Evolutionary conservation across 2,329 filamentous ascomycete genomes (phyloP).

Genomic region (Penicillium sp.): DNA sequence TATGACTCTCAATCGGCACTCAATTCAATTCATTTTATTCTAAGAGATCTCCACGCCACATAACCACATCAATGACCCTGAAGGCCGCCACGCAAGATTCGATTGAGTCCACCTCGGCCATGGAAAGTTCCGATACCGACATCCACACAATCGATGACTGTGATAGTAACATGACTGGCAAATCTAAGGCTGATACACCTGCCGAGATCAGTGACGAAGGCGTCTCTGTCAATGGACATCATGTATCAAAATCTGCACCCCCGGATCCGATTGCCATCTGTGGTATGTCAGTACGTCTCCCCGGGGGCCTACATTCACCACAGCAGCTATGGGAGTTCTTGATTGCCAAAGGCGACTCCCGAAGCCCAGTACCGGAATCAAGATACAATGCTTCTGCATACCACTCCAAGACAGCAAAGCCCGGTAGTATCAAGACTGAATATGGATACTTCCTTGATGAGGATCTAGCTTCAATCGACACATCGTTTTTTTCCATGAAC

Average conservation of each 20-base stretch:
- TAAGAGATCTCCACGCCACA: too few relatives aligned
- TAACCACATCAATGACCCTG: too few relatives aligned
- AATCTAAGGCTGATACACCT: not conserved
- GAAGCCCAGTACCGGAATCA: conserved; percentile 23
- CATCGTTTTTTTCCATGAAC: not conserved
- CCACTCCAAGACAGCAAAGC: conserved; percentile 18
- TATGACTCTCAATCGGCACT: too few relatives aligned
- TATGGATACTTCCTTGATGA: conserved; percentile 34
- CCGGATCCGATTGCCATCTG: conserved; percentile 23
- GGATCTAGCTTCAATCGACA: conserved; percentile 11
- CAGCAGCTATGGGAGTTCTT: conserved; percentile 26
- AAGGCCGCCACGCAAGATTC: too few relatives aligned
- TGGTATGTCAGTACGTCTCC: conserved; percentile 27
- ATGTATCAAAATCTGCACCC: not conserved
- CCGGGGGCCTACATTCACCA: conserved; percentile 14
- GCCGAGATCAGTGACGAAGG: not conserved
- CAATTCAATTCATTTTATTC: too few relatives aligned
- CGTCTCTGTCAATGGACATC: not conserved
- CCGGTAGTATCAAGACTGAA: conserved; percentile 8
- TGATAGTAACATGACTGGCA: too few relatives aligned
- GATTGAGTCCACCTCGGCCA: too few relatives aligned
- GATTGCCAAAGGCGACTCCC: conserved; percentile 19
- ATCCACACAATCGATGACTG: too few relatives aligned
- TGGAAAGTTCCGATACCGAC: too few relatives aligned
- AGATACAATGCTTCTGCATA: conserved; percentile 28